A percentile compares a stretch with the other conserved stretches of the same genome.
These are phyloP conservation scores for Amoebophrya sp. DNA, from an alignment of 169 alveolate species.

Conservation along the genomic window DNA sequence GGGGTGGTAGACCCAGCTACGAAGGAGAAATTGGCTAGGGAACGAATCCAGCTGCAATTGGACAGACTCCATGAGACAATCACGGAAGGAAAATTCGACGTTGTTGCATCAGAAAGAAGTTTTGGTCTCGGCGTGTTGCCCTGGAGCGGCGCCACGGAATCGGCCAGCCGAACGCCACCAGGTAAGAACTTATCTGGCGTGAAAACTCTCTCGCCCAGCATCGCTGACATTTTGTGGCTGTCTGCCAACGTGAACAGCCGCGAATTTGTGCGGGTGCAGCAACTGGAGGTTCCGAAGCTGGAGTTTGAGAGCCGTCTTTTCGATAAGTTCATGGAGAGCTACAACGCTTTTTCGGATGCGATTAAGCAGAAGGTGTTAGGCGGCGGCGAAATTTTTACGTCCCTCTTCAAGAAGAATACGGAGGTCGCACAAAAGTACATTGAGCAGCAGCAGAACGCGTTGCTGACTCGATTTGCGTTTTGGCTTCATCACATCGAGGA, in stretches of 20 bases:
- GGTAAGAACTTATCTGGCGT: background rate
- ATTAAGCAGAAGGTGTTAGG: background rate
- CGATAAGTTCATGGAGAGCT: background rate
- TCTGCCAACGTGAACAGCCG: background rate
- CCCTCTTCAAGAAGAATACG: background rate
- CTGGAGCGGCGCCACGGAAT: background rate
- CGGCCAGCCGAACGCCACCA: background rate
- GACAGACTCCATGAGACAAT: too few relatives aligned
- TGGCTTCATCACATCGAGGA: background rate
- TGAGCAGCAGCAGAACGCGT: background rate
- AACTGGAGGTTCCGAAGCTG: background rate
- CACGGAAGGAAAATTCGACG: too few relatives aligned
- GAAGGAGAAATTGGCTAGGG: too few relatives aligned
- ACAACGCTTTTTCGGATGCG: background rate
- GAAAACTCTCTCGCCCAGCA: background rate
- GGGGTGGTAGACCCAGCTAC: too few relatives aligned
- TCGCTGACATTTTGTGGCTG: background rate
- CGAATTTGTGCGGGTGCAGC: background rate
- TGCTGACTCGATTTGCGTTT: background rate
- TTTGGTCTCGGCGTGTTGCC: background rate
- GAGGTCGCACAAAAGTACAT: background rate
- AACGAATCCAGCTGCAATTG: too few relatives aligned
- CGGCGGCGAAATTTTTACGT: background rate
- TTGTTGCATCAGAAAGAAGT: background rate
- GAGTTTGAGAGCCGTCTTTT: background rate